Evolutionary conservation across 805 yeast species (phyloP).

Genomic region (Candida tammaniensis): DNA sequence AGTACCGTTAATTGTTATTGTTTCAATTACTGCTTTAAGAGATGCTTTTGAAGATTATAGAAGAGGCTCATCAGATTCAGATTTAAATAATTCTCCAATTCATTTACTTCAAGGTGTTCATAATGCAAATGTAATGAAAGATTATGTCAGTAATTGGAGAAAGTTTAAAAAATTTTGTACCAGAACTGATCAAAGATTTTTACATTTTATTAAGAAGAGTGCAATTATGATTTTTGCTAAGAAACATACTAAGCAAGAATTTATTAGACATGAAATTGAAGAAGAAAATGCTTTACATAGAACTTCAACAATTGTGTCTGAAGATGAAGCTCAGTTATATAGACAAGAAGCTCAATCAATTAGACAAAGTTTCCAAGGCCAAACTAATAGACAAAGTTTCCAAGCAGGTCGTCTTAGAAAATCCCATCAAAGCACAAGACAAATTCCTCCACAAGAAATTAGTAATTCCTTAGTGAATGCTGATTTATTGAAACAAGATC

Average conservation of each 20-base stretch:
- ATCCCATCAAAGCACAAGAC: slow-evolving; percentile 11
- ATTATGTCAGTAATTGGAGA: slow-evolving; percentile 63
- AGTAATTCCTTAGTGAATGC: slow-evolving; percentile 23
- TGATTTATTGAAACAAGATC: slow-evolving; percentile 22
- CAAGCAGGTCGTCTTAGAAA: too few species aligned
- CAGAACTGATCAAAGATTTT: slow-evolving; percentile 15
- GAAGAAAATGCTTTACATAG: slow-evolving; percentile 30
- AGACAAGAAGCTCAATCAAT: slow-evolving; percentile 8
- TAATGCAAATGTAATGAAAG: slow-evolving; percentile 58
- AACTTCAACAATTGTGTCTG: slow-evolving; percentile 35
- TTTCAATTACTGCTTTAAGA: slow-evolving; percentile 66
- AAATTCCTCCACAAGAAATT: slow-evolving; percentile 6
- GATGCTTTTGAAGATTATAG: slow-evolving; percentile 79
- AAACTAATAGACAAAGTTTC: too few species aligned
- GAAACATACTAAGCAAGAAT: slow-evolving; percentile 22
- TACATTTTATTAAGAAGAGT: slow-evolving; percentile 19
- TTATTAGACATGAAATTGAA: slow-evolving; percentile 21
- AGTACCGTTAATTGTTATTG: slow-evolving; percentile 79
- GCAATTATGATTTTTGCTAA: slow-evolving; percentile 24
- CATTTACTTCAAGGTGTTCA: slow-evolving; percentile 52
- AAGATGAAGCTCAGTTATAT: slow-evolving; percentile 6
- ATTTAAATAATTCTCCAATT: slow-evolving; percentile 64
- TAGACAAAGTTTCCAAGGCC: too few species aligned
- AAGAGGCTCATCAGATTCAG: slow-evolving; percentile 61
- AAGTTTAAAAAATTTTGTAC: slow-evolving; percentile 60